phyloP scores from a whole-genome alignment of 768 basidiomycete species.

The Phlebiopsis flavidoalba region DNA sequence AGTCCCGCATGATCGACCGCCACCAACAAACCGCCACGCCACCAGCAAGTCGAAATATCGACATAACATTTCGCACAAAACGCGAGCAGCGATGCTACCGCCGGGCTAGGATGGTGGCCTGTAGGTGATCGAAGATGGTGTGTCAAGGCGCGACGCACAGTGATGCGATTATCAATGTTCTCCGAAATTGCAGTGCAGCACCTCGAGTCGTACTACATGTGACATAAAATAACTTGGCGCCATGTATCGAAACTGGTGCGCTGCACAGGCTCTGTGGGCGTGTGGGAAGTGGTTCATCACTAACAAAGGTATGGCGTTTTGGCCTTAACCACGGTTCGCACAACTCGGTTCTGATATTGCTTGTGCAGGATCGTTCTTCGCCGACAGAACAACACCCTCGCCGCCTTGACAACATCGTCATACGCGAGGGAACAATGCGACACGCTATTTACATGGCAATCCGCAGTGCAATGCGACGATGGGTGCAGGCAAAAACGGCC shows the following conservation, averaged over 20 bases:
- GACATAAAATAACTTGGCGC: background rate
- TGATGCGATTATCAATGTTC: background rate
- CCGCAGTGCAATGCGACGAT: background rate
- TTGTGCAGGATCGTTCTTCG: background rate
- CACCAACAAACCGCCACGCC: no score
- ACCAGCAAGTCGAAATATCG: background rate
- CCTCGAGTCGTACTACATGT: conserved; percentile 1
- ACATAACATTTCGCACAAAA: background rate
- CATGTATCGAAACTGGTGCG: background rate
- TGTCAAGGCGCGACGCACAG: background rate
- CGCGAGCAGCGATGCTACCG: no score
- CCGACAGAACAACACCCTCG: background rate
- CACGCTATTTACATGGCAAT: conserved; percentile 12
- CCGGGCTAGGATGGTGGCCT: background rate
- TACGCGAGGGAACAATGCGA: conserved; percentile 6
- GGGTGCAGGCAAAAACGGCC: no score
- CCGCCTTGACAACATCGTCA: background rate
- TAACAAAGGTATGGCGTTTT: conserved; percentile 7
- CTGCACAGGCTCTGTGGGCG: background rate
- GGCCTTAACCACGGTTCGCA: conserved; percentile 5
- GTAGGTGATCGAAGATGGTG: background rate
- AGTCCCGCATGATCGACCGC: background rate
- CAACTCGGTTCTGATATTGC: conserved; percentile 9
- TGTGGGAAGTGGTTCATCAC: conserved; percentile 10
- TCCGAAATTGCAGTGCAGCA: background rate